Conservation (phyloP, 2,329 filamentous ascomycete species). For the Dactylellina drechsleri region DNA sequence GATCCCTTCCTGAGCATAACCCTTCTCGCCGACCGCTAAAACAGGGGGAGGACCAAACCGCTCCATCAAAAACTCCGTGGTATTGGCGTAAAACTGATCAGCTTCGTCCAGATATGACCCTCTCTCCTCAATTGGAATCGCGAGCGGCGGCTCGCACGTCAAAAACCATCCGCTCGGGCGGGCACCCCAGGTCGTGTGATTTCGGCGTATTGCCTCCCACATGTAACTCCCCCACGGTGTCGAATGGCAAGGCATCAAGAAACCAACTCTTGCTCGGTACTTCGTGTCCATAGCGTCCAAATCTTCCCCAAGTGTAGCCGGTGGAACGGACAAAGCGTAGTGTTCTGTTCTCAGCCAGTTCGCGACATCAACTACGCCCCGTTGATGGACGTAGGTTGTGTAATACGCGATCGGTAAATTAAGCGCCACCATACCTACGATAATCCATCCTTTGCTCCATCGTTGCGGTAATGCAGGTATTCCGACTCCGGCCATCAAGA, state of each 20-base stretch:
- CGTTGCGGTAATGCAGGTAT: conserved; percentile 49
- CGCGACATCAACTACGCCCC: conserved; percentile 79
- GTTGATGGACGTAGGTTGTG: conserved; percentile 79
- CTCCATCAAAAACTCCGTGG: conserved; percentile 68
- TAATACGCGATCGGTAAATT: conserved; percentile 80
- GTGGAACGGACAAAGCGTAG: conserved; percentile 38
- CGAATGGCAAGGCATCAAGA: conserved; percentile 94
- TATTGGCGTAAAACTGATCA: conserved; percentile 83
- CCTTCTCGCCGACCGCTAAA: conserved; percentile 18
- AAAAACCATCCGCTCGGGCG: conserved; percentile 60
- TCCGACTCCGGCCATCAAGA: conserved; percentile 74
- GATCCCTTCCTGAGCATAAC: not conserved
- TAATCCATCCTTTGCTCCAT: conserved; percentile 38
- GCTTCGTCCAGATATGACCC: conserved; percentile 84
- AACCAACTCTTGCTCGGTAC: conserved; percentile 70
- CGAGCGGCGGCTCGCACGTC: conserved; percentile 28
- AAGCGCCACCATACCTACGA: conserved; percentile 65
- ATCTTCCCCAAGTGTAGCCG: not conserved
- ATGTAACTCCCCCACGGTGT: conserved; percentile 91
- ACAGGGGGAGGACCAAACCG: conserved; percentile 59
- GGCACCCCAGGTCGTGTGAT: conserved; percentile 63
- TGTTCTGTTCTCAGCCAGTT: conserved; percentile 75
- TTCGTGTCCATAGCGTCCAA: not conserved
- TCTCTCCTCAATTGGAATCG: conserved; percentile 65
- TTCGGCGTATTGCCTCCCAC: conserved; percentile 61